Conservation (phyloP, 208 protist species). For the Acanthamoeba quina region DNA sequence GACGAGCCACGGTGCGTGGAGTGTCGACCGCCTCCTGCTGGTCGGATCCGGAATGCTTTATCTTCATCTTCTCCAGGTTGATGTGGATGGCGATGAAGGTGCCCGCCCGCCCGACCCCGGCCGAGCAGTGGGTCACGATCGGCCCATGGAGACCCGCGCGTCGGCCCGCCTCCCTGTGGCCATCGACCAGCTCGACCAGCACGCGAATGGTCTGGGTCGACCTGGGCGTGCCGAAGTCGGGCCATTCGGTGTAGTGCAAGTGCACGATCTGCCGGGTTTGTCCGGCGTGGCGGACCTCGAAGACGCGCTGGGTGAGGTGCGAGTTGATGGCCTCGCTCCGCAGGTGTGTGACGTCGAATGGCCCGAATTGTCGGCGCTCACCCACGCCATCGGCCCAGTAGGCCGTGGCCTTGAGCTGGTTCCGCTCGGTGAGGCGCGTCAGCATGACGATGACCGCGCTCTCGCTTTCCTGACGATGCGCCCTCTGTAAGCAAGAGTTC, state of each 20-base stretch:
- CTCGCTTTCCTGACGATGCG: constrained; percentile 19
- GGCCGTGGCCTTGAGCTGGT: neutral
- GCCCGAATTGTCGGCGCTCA: neutral
- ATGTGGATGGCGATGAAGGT: constrained; percentile 72
- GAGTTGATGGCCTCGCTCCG: neutral
- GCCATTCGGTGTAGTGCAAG: constrained; percentile 71
- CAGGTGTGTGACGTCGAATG: neutral
- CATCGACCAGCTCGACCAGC: constrained; percentile 1
- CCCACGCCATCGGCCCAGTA: constrained; percentile 49
- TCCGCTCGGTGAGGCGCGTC: constrained; percentile 42
- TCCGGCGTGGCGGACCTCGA: neutral
- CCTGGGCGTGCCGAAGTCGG: constrained; percentile 52
- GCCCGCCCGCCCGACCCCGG: constrained; percentile 64
- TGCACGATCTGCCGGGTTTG: constrained; percentile 34
- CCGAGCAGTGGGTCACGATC: constrained; percentile 67
- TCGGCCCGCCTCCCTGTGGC: neutral
- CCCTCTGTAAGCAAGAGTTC: neutral
- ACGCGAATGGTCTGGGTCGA: constrained; percentile 15
- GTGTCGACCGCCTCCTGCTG: neutral
- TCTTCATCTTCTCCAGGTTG: constrained; percentile 42
- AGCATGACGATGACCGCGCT: constrained; percentile 77
- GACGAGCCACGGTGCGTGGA: neutral
- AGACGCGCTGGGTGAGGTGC: neutral
- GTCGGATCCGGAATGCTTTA: neutral
- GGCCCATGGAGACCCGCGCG: neutral